Conservation (phyloP, 2,329 filamentous ascomycete species). For the Simplicillium sp. region DNA sequence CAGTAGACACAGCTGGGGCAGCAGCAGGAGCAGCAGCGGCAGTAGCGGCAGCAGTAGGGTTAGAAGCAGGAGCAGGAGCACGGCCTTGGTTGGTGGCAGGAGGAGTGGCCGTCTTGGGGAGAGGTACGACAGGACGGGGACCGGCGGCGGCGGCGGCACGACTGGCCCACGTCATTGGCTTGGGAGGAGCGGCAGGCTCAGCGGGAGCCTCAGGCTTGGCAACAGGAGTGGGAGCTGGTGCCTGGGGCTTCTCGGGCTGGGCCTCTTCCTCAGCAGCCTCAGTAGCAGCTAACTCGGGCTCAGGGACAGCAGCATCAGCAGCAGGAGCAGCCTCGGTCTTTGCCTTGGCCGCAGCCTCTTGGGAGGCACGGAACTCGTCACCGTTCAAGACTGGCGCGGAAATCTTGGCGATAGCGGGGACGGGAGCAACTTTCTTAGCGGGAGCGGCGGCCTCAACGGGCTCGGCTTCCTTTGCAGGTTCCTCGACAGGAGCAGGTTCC, state of each 20-base stretch:
- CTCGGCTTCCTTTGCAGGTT: constrained; percentile 19
- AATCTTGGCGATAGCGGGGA: constrained; percentile 6
- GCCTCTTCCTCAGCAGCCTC: constrained; percentile 47
- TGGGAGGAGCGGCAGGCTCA: constrained; percentile 36
- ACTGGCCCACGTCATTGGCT: constrained; percentile 70
- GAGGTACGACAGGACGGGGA: constrained; percentile 40
- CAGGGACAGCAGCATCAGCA: constrained; percentile 42
- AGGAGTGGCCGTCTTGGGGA: constrained; percentile 48
- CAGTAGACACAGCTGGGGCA: constrained; percentile 24
- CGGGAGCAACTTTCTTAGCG: constrained; percentile 13
- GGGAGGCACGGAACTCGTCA: no score
- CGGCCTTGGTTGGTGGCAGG: constrained; percentile 38
- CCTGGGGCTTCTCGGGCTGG: constrained; percentile 58
- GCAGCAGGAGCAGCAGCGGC: constrained; percentile 21
- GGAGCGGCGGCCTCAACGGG: constrained; percentile 15
- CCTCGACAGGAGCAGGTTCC: constrained; percentile 17
- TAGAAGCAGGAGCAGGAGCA: constrained; percentile 36
- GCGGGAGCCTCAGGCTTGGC: constrained; percentile 29
- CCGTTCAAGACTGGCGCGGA: no score
- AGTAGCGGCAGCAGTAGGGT: constrained; percentile 22
- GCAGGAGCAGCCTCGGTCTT: constrained; percentile 27
- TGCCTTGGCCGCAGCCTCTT: constrained; percentile 23
- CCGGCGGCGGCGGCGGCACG: constrained; percentile 51
- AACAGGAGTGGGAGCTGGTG: constrained; percentile 42
- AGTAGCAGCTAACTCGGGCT: constrained; percentile 19